Evolutionary conservation across 2,329 filamentous ascomycete species (phyloP), one percentile per base, ranked within the genome.

Genomic region (Colletotrichum sojae): DNA sequence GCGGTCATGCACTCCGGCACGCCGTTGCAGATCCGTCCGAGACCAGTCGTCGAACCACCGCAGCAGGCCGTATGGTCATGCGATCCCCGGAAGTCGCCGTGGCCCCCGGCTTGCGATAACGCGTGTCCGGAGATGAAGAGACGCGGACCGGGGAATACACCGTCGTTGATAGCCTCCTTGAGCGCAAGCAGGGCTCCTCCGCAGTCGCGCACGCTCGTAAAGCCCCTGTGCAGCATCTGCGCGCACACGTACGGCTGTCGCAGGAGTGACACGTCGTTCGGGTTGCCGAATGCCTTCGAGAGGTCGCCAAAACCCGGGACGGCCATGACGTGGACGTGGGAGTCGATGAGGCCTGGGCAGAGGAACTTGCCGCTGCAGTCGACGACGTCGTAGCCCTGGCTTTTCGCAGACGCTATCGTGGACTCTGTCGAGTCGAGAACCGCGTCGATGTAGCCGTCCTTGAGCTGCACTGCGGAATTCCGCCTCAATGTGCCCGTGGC

Each of bases 131-230:
- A 81, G 31, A 88, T 86, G 75, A 89, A 88, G 5, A 90, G 75
- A 12, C 87, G 78, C 0, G 88, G 89, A 0, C 88, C 88, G 2
- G 83, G 83, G 54, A 87, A 82, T 0, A 89, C 81, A 2, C 84
- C 83, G 27, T 90, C 86, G 2, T 80, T 81, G 31, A 90, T 81
- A 2, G 88, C 87, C 72, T 90, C 81, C 68, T 86, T 86, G 16
- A 91, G 78, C 1, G 88, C 85, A 0, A 85, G 76, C 0, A 80
- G 79, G 2, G 88, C 88, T 8, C 89, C 89, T 0, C 88, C 88
- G 52, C 85, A 88, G 73, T 90, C 88, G 1, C 89, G 83, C 4
- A 88, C 81, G 5, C 81, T 86, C 1, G 89, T 90, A 77, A 90
- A 90, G 1, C 89, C 88, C n/a, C 88, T 82, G 48, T 78, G 75